Base-by-base conservation (phyloP, 306 rosid species). In the Sindora glabra region DNA sequence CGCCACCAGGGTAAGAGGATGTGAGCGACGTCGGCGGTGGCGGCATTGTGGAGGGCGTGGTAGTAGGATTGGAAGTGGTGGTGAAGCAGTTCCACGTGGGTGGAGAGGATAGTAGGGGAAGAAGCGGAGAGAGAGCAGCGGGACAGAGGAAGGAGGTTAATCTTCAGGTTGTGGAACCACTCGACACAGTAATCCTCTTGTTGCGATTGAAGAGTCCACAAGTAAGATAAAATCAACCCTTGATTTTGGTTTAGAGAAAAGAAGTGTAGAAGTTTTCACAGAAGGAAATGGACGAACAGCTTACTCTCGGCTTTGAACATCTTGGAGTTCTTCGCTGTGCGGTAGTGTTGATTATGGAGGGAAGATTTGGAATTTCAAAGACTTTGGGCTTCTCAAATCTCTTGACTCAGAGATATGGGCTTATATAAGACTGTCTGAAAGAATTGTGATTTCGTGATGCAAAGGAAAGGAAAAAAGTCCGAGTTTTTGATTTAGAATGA, bases 31-130 rank as follows among this genome's bases (percentile, higher is more conserved):
- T 73, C 87, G 44, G 54, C 13, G 16, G 69, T 46, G 64, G 86
- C 79, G 54, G 84, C 81, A 41, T 70, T 66, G 64, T 89, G 94
- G 45, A 89, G 86, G 51, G 84, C 68, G 17, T 78, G 67, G 79
- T 83, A 89, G 80, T 74, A 85, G 61, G 94, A 74, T 21, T 77
- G 81, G 71, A 89, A 83, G 69, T 89, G 96, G 64, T 66, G 78
- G 81, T 81, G 88, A 75, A 89, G 42, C 41, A 76, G 30, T 1
- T 77, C 82, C 4, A 77, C 82, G 65, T 77, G 75, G 49, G 72
- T 62, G 16, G 82, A 72, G 57, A 77, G 82, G 17, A 51, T 25
- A 5, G 74, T 71, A 2, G 56, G 59, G 0, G 78, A 67, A 16
- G 72, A 56, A 11, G 54, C 69, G 17, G 65, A 13, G 33, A 77